Conservation (phyloP, 2,329 filamentous ascomycete genomes). For the Akanthomyces lecanii region DNA sequence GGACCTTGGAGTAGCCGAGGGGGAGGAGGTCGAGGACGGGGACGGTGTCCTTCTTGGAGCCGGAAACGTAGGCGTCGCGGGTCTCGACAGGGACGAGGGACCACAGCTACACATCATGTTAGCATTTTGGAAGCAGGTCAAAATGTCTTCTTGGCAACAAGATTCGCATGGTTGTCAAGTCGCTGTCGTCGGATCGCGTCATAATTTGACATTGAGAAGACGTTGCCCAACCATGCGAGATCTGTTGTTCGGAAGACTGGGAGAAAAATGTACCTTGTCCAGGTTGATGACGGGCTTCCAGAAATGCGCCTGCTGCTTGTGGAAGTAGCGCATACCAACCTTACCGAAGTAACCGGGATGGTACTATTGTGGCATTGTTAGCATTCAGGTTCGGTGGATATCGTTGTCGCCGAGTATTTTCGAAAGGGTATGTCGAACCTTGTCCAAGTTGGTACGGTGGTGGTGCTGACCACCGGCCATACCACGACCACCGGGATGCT, state of each 20-base stretch:
- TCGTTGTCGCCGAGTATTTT: constrained; percentile 2
- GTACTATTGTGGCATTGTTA: constrained; percentile 56
- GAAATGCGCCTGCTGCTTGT: constrained; percentile 91
- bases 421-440: constrained; percentile 59
- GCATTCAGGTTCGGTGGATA: constrained; percentile 20
- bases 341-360: constrained; percentile 99
- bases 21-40: constrained; percentile 97
- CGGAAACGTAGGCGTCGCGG: constrained; percentile 84
- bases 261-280: constrained; percentile 69
- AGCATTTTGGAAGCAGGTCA: background rate
- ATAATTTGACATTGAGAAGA: background rate
- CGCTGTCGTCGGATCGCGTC: background rate
- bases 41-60: constrained; percentile 80
- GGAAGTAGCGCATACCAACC: constrained; percentile 94
- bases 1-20: constrained; percentile 96
- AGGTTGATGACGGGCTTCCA: constrained; percentile 99
- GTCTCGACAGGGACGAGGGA: constrained; percentile 88
- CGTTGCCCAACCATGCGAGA: constrained; percentile 4
- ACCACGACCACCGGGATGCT: constrained; percentile 79
- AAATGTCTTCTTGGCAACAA: background rate
- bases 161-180: background rate
- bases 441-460: constrained; percentile 56
- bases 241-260: background rate
- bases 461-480: constrained; percentile 99
- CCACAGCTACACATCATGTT: constrained; percentile 64